phyloP scores from a whole-genome alignment of 1,284 basidiomycete genomes.

The Microbotryomycetes sp. region DNA sequence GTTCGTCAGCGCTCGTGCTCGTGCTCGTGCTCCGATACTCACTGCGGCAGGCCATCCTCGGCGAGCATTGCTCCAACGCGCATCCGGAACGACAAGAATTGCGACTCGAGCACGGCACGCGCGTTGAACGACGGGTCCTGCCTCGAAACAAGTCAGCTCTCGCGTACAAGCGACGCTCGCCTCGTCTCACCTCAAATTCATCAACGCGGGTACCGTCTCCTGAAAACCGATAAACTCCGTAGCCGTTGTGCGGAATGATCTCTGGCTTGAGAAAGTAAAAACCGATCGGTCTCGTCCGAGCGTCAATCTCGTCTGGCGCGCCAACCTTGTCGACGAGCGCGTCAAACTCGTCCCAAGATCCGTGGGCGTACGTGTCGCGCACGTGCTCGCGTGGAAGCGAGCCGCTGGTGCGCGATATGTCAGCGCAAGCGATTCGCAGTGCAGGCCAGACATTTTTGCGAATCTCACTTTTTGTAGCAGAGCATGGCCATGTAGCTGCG shows the following conservation, averaged over 20 bases:
- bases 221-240: slow-evolving; percentile 59
- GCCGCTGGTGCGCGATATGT: slow-evolving; percentile 9
- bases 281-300: slow-evolving; percentile 39
- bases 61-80: slow-evolving; percentile 63
- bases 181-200: slow-evolving; percentile 18
- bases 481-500: slow-evolving; percentile 49
- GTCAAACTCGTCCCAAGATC: slow-evolving; percentile 67
- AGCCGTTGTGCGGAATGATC: slow-evolving; percentile 68
- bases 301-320: neutral
- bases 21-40: no score
- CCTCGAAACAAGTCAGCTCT: neutral
- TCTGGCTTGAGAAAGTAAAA: slow-evolving; percentile 73
- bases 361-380: slow-evolving; percentile 57
- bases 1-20: neutral
- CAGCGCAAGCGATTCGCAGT: neutral
- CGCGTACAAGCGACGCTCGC: no score
- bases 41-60: slow-evolving; percentile 23
- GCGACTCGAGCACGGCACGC: slow-evolving; percentile 76
- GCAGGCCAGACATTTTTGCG: slow-evolving; percentile 48
- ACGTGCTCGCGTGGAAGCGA: slow-evolving; percentile 58
- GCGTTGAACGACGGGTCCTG: slow-evolving; percentile 46
- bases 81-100: slow-evolving; percentile 69
- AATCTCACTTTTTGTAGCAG: slow-evolving; percentile 73
- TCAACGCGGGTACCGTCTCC: slow-evolving; percentile 38
- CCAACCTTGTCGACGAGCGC: slow-evolving; percentile 48